A percentile compares a stretch with the other conserved stretches of the same genome.
Evolutionary conservation across 2,329 filamentous ascomycete genomes (phyloP).

Genomic region (Monosporascus ibericus): DNA sequence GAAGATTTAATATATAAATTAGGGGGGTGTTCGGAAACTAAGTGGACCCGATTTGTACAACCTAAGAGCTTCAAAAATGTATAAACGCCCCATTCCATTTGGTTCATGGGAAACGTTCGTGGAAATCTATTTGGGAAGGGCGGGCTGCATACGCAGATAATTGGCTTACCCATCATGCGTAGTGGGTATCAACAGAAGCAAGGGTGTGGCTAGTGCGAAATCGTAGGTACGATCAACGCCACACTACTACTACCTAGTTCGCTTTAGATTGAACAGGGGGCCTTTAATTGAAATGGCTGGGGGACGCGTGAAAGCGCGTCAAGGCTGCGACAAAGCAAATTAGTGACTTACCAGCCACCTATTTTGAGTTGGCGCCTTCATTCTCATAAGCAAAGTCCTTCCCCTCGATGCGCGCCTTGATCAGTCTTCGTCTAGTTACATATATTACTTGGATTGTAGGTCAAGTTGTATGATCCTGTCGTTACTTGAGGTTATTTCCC

Average conservation of each 20-base stretch:
- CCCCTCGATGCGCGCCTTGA: background rate
- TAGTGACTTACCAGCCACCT: background rate
- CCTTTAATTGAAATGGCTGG: constrained; percentile 28
- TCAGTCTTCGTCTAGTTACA: background rate
- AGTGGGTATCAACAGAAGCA: too few species aligned
- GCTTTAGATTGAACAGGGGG: constrained; percentile 12
- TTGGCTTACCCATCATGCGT: too few species aligned
- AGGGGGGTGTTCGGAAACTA: too few species aligned
- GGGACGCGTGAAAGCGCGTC: constrained; percentile 11
- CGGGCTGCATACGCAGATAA: too few species aligned
- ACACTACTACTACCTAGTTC: background rate
- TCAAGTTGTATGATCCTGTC: background rate
- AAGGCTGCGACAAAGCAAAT: background rate
- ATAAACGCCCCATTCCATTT: too few species aligned
- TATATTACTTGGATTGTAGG: background rate
- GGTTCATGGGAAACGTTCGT: too few species aligned
- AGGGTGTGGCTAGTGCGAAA: too few species aligned
- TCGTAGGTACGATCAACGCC: background rate
- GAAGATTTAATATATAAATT: too few species aligned
- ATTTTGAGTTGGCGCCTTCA: background rate
- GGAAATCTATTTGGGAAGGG: too few species aligned
- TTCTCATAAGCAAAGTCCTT: background rate
- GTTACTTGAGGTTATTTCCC: background rate
- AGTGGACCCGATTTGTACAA: too few species aligned
- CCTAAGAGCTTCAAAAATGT: too few species aligned